Evolutionary conservation across 1,284 basidiomycete species (phyloP), one percentile per base, ranked within the genome.

Genomic region (Exobasidium rhododendri): DNA sequence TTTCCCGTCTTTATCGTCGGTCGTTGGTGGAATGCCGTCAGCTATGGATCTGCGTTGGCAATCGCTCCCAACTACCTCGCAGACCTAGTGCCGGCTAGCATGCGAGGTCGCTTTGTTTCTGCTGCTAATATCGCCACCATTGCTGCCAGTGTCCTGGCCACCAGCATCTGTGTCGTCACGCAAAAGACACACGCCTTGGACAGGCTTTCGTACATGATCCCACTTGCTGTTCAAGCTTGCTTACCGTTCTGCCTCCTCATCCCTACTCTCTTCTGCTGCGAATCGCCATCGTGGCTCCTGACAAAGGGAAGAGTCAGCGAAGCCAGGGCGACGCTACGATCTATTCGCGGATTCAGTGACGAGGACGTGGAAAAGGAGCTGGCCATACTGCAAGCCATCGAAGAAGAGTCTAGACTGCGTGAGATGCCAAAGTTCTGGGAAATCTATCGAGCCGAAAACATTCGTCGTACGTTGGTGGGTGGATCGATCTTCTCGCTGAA

Each of bases 401-500:
- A 73, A 58, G 65, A 73, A 31, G 67, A 73, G 46, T 20, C 47
- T 50, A 20, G 47, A 24, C 24, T 24, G 28, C 69, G 68, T 29
- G 58, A 45, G n/a, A 61, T 67, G 14, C 63, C 69, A 44, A 60
- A 59, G 26, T 71, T 71, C 43, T 66, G 61, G 47, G 71, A 73
- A 46, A 73, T 73, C 56, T 69, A 71, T 52, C 64, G 61, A 43
- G 61, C 65, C 29, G 61, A 66, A 53, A 67, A 73, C 40, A 56
- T 69, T 11, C 22, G 60, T 57, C 67, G 69, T 11, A 73, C 71
- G 49, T 56, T 73, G 58, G 69, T 73, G 14, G 69, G 65, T 13
- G 69, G 69, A 54, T 69, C 67, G 24, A 66, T 73, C 57, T 73
- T 73, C 57, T 67, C 71, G 56, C 65, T 71, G 57, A 73, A 73